Percentiles rank a stretch among this genome's conserved stretches.
phyloP scores from a whole-genome alignment of 164 flowering plant species.

The Chimonanthus praecox region DNA sequence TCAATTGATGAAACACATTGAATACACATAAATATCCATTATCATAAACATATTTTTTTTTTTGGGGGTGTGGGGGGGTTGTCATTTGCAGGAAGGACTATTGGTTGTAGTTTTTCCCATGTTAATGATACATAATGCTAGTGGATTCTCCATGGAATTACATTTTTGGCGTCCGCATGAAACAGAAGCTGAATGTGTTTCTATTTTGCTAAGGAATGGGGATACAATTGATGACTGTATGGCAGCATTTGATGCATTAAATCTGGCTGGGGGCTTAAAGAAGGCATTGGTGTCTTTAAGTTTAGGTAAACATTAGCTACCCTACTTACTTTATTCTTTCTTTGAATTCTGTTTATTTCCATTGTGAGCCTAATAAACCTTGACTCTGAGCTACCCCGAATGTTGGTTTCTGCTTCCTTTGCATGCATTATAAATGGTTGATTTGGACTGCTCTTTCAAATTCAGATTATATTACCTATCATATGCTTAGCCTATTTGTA shows the following conservation, averaged over 20 bases:
- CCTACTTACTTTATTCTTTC: not conserved
- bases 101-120: slow-evolving; percentile 71
- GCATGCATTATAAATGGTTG: not conserved
- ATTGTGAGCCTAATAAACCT: not conserved
- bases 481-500: not conserved
- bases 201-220: slow-evolving; percentile 52
- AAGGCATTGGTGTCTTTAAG: slow-evolving; percentile 68
- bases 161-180: slow-evolving; percentile 69
- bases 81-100: slow-evolving; percentile 64
- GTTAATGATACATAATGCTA: slow-evolving; percentile 72
- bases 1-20: not conserved
- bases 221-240: slow-evolving; percentile 76
- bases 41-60: not conserved
- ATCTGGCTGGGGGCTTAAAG: slow-evolving; percentile 58
- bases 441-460: not conserved
- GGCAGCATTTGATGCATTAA: slow-evolving; percentile 69
- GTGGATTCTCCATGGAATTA: slow-evolving; percentile 62
- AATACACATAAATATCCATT: no score
- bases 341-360: not conserved
- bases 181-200: slow-evolving; percentile 51
- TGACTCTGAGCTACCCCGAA: slow-evolving; percentile 3
- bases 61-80: not conserved
- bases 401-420: not conserved
- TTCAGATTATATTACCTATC: not conserved
- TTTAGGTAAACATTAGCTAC: slow-evolving; percentile 50